These are phyloP conservation scores for Lithospermum erythrorhizon DNA, from an alignment of 257 asterid genomes.

Conservation along the genomic window DNA sequence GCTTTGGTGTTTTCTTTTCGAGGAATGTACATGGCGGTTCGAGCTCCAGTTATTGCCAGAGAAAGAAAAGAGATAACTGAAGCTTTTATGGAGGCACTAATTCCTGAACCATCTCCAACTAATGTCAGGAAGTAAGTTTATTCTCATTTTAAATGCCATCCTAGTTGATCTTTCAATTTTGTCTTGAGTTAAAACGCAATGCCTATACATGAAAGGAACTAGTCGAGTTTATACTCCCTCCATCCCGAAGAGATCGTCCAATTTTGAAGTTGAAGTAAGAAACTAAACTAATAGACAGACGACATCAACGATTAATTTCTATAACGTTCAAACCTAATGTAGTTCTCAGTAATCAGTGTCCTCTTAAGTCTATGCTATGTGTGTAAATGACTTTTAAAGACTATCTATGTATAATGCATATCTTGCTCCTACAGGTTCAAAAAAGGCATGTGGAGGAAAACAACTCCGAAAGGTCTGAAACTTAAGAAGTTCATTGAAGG, in stretches of 20 bases:
- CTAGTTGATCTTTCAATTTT: background rate
- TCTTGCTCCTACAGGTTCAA: conserved; percentile 26
- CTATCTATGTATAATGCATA: background rate
- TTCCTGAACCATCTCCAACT: conserved; percentile 87
- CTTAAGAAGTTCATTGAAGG: conserved; percentile 81
- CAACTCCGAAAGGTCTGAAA: conserved; percentile 81
- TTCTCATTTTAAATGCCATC: conserved; percentile 3
- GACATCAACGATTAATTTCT: no score
- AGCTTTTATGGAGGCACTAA: conserved; percentile 89
- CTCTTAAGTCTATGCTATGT: background rate
- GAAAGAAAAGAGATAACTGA: conserved; percentile 67
- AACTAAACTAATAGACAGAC: no score
- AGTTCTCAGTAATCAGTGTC: background rate
- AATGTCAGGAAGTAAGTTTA: conserved; percentile 58
- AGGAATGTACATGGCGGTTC: conserved; percentile 47
- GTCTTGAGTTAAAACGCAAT: background rate
- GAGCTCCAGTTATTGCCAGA: conserved; percentile 65
- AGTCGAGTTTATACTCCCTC: background rate
- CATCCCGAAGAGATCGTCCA: no score
- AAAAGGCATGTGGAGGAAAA: conserved; percentile 88
- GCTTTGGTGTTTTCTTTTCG: conserved; percentile 43
- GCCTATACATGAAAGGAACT: background rate
- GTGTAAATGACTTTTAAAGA: background rate
- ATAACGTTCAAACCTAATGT: background rate
- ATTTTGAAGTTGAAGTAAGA: no score